Evolutionary conservation across 2,329 filamentous ascomycete genomes (phyloP), one percentile per base, ranked within the genome.

Genomic region (Colletotrichum chlorophyti): DNA sequence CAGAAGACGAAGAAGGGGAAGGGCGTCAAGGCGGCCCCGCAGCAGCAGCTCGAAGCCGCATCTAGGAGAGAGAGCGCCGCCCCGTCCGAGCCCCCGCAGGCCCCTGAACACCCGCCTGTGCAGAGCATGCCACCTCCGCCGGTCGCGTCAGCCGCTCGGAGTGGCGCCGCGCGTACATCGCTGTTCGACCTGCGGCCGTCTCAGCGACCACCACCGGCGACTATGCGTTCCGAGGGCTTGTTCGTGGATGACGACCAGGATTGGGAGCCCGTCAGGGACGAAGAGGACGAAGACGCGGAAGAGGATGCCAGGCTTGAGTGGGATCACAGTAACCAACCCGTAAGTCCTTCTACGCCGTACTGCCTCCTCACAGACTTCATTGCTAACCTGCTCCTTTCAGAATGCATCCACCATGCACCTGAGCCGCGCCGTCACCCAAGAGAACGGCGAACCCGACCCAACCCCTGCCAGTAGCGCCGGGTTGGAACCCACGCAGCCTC

Each of bases 161-260:
- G 42, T 11, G 38, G 43, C 7, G 52, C 53, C 19, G 58, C 64
- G 40, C 55, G 63, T 6, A 63, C 58, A 46, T 61, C 64, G 6
- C 55, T 63, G 62, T 72, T 81, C 70, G 66, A 82, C 72, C 61
- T 80, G 69, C 75, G 81, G n/a, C 81, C 82, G 14, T 82, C 81
- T 3, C 83, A 84, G 53, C 75, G 77, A 27, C 80, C 81, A 3
- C 81, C 83, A 14, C 79, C 82, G 12, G 78, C 84, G 12, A 86
- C 84, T 21, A 76, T 85, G 42, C 80, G 86, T 57, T 83, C 86
- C 0, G 86, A 91, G 51, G 87, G 87, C 47, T 76, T 93, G 5
- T 93, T 93, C 66, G 81, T 93, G n/a, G 86, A 91, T 26, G 88
- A 91, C 21, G 89, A 91, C 61, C 79, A 82, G 40, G 76, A 79